Evolutionary conservation across 768 basidiomycete genomes (phyloP).

Genomic region (Termitomyces sp.): DNA sequence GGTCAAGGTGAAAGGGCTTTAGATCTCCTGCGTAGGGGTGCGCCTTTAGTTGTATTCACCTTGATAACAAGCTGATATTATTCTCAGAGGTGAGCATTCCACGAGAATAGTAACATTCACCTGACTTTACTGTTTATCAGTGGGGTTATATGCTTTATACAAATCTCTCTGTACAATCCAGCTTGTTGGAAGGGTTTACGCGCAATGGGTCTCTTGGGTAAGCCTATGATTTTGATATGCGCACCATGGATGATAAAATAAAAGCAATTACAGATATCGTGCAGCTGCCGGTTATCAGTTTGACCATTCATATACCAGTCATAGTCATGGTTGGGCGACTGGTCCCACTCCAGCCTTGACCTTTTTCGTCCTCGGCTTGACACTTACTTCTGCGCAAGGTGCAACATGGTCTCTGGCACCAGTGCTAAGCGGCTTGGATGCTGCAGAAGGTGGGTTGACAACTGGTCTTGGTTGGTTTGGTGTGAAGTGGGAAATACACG

Average conservation of each 20-base stretch:
- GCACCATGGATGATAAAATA: background rate
- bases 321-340: slow-evolving; percentile 47
- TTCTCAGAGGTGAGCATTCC: slow-evolving; percentile 10
- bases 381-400: slow-evolving; percentile 37
- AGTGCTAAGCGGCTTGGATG: slow-evolving; percentile 34
- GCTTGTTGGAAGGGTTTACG: slow-evolving; percentile 45
- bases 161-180: slow-evolving; percentile 36
- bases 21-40: slow-evolving; percentile 37
- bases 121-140: slow-evolving; percentile 6
- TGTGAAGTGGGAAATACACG: slow-evolving; percentile 31
- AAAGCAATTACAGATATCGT: slow-evolving; percentile 31
- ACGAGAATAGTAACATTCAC: background rate
- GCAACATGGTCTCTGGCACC: slow-evolving; percentile 40
- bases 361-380: slow-evolving; percentile 43
- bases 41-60: background rate
- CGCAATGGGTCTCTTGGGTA: slow-evolving; percentile 44
- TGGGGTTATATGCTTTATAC: slow-evolving; percentile 52
- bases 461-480: slow-evolving; percentile 44
- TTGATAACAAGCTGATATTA: background rate
- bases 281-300: slow-evolving; percentile 42
- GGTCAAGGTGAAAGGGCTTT: slow-evolving; percentile 43
- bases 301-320: slow-evolving; percentile 43
- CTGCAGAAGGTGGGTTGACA: slow-evolving; percentile 43
- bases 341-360: slow-evolving; percentile 47
- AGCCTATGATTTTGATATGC: slow-evolving; percentile 7